Evolutionary conservation across 225 moss, liverwort and hornwort species (phyloP), one percentile per base, ranked within the genome.

Genomic region (Sphagnum contortum): DNA sequence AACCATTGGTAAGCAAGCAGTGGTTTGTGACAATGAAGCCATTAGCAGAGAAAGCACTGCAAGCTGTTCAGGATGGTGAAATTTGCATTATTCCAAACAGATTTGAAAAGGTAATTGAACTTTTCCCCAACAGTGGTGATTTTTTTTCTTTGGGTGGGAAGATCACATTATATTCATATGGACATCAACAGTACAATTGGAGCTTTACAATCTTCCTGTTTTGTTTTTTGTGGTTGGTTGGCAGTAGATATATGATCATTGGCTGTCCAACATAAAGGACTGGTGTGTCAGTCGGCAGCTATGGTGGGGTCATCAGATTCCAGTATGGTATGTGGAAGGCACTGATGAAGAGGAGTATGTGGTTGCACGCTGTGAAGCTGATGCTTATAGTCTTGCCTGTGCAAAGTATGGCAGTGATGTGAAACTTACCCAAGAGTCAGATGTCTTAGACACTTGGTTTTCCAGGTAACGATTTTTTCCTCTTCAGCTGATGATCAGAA

Each of bases 231-330:
- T 29, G 29, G 62, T 52, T 71, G 76, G 62, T 66, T 80, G 87
- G 68, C 69, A 80, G 77, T 77, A 94, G 93, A 81, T 90, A 67
- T 90, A 94, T 65, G 82, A 86, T 58, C 86, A 84, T 59, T 94
- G 90, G 93, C 86, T 94, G 56, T 86, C 87, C 64, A 90, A 94
- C 68, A 87, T 90, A 61, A 94, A 90, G 71, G 93, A 94, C 68
- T 90, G 93, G 93, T 94, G 93, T 72, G 78, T 94, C 54, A 94
- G 88, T 74, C 83, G 93, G 66, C 93, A 94, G 79, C 90, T 94
- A 44, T 94, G 93, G 93, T 94, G 90, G 93, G 93, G 93, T 47
- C 93, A 94, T 68, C 84, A 84, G 54, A 90, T 94, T 50, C 90
- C 90, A 55, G 90, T 94, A 50, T 94, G 93, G 93, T 94, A 88